These are phyloP conservation scores for Penicillium hesseltinei DNA, from an alignment of 2,329 filamentous ascomycete genomes.

Conservation along the genomic window DNA sequence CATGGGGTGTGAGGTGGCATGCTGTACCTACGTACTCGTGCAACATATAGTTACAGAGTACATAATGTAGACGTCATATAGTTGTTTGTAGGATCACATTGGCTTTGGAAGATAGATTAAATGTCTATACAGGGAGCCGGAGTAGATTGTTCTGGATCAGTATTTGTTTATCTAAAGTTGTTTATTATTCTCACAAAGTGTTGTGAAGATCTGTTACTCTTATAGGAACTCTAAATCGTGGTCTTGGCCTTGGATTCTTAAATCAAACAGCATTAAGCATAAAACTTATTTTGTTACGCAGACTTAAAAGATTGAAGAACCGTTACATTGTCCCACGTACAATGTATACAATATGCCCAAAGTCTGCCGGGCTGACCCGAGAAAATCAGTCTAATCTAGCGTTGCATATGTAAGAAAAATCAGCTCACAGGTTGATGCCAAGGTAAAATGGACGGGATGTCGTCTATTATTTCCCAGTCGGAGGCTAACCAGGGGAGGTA, in stretches of 20 bases:
- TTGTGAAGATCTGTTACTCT: neutral
- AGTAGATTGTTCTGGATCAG: neutral
- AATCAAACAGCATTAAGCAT: neutral
- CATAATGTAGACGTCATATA: slow-evolving; percentile 1
- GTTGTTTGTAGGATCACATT: neutral
- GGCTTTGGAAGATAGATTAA: neutral
- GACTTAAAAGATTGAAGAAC: neutral
- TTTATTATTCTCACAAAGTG: neutral
- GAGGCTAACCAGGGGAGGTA: neutral
- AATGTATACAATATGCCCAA: neutral
- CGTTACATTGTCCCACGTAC: neutral
- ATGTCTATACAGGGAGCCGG: no score
- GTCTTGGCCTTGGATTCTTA: neutral
- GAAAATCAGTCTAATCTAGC: neutral
- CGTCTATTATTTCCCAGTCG: neutral
- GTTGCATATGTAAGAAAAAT: neutral
- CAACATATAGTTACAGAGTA: neutral
- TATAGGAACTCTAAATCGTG: neutral
- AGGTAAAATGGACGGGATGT: neutral
- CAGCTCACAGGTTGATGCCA: neutral
- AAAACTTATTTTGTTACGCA: neutral
- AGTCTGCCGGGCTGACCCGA: neutral
- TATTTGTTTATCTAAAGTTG: neutral
- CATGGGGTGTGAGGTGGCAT: neutral
- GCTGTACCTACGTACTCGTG: neutral